phyloP scores from a whole-genome alignment of 2,329 filamentous ascomycete genomes.

The Pezicula radicicola region DNA sequence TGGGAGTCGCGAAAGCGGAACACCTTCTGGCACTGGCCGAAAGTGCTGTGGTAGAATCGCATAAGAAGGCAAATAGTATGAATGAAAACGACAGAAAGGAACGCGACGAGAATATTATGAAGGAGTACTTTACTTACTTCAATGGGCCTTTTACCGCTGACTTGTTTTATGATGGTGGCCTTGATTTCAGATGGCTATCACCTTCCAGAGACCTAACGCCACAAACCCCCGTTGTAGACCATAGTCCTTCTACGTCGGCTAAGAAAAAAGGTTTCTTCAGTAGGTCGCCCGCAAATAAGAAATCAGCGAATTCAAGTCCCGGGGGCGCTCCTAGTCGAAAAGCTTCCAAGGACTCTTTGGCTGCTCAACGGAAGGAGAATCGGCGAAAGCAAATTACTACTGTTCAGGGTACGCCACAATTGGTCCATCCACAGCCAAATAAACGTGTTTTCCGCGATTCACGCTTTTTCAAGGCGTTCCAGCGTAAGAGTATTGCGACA shows the following conservation, averaged over 20 bases:
- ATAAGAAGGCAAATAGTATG: not conserved
- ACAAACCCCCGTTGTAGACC: constrained; percentile 5
- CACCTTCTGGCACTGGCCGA: not conserved
- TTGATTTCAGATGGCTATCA: constrained; percentile 35
- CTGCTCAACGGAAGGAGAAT: not conserved
- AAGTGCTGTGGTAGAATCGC: not conserved
- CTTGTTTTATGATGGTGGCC: constrained; percentile 41
- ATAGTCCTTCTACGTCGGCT: not conserved
- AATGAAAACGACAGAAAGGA: not conserved
- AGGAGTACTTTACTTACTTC: constrained; percentile 3
- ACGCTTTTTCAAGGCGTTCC: not conserved
- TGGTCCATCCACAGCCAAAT: not conserved
- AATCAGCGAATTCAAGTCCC: not conserved
- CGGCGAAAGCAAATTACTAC: not conserved
- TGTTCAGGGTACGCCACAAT: not conserved
- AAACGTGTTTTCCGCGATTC: not conserved
- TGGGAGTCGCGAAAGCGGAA: not conserved
- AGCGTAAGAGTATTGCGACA: not conserved
- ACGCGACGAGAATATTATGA: not conserved
- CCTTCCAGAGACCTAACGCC: constrained; percentile 6
- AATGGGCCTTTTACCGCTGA: constrained; percentile 42
- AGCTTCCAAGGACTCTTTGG: not conserved
- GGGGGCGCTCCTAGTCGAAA: not conserved
- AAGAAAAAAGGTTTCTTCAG: not conserved
- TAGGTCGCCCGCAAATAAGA: not conserved